These are phyloP conservation scores for Phytophthora pisi DNA, from an alignment of 352 stramenopile genomes.

Conservation along the genomic window DNA sequence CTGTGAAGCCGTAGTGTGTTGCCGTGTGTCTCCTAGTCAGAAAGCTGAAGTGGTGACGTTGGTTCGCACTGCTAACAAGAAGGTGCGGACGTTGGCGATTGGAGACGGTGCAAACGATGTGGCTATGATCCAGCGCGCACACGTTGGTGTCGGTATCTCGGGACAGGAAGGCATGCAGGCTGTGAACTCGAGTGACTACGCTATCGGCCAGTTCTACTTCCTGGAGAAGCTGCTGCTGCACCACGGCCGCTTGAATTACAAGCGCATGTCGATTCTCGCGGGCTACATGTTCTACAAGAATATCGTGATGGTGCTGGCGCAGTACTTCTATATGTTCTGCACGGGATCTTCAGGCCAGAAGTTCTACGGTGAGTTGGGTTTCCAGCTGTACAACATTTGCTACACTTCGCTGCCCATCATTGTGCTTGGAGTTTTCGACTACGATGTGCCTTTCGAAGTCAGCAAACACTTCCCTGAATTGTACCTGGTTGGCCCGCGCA, in stretches of 20 bases:
- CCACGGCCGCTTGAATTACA: conserved; percentile 98
- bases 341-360: conserved; percentile 91
- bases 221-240: conserved; percentile 95
- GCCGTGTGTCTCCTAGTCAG: conserved; percentile 82
- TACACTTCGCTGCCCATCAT: conserved; percentile 94
- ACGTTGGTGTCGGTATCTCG: conserved; percentile 92
- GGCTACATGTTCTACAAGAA: conserved; percentile 99
- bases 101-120: conserved; percentile 96
- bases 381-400: conserved; percentile 94
- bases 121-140: conserved; percentile 92
- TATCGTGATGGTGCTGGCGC: conserved; percentile 86
- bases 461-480: conserved; percentile 73
- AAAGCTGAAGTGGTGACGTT: conserved; percentile 83
- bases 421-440: conserved; percentile 76
- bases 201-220: conserved; percentile 97
- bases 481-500: conserved; percentile 74
- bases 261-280: conserved; percentile 93
- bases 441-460: conserved; percentile 77
- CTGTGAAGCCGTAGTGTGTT: conserved; percentile 82
- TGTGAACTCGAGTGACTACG: conserved; percentile 98
- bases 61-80: conserved; percentile 56
- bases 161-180: conserved; percentile 94
- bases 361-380: conserved; percentile 79
- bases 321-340: conserved; percentile 94
- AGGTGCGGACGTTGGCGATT: conserved; percentile 84